These are phyloP conservation scores for Paramyrothecium roridum DNA, from an alignment of 2,329 filamentous ascomycete genomes.

Conservation along the genomic window DNA sequence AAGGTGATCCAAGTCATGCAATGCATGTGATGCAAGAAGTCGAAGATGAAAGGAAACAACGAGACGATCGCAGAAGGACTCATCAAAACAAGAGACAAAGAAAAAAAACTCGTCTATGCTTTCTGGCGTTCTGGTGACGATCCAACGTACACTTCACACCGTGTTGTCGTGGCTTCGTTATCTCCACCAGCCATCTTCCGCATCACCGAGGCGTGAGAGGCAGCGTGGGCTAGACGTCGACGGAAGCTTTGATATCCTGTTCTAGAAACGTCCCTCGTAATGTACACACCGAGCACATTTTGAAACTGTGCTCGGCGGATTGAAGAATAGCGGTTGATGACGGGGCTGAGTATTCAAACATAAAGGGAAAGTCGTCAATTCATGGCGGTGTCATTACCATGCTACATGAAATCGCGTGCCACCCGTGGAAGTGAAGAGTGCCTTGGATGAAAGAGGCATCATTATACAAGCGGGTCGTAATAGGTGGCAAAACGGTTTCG, in stretches of 20 bases:
- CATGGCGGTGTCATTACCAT: constrained; percentile 33
- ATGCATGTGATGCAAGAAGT: background rate
- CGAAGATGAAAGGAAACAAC: constrained; percentile 10
- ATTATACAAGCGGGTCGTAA: constrained; percentile 28
- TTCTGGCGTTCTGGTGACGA: constrained; percentile 20
- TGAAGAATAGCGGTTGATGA: constrained; percentile 14
- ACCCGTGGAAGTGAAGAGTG: constrained; percentile 16
- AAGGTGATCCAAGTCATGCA: background rate
- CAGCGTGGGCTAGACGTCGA: constrained; percentile 10
- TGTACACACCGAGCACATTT: constrained; percentile 30
- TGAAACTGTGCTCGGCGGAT: constrained; percentile 22
- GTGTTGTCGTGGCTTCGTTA: constrained; percentile 12
- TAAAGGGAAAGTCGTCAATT: constrained; percentile 37
- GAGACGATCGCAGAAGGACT: constrained; percentile 13
- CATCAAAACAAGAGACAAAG: constrained; percentile 9
- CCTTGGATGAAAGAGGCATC: constrained; percentile 17
- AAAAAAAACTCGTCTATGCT: constrained; percentile 22
- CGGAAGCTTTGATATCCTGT: constrained; percentile 18
- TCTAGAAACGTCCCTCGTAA: constrained; percentile 16
- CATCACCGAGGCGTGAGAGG: constrained; percentile 3
- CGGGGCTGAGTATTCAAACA: constrained; percentile 27
- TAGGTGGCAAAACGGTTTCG: constrained; percentile 16
- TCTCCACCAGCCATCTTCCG: background rate
- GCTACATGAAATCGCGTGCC: constrained; percentile 24
- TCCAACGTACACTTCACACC: constrained; percentile 30